Percentiles rank a stretch among this genome's conserved stretches.
Evolutionary conservation across 1,139 yeast species (phyloP).

Genomic region (Geotrichum phurueaensis): DNA sequence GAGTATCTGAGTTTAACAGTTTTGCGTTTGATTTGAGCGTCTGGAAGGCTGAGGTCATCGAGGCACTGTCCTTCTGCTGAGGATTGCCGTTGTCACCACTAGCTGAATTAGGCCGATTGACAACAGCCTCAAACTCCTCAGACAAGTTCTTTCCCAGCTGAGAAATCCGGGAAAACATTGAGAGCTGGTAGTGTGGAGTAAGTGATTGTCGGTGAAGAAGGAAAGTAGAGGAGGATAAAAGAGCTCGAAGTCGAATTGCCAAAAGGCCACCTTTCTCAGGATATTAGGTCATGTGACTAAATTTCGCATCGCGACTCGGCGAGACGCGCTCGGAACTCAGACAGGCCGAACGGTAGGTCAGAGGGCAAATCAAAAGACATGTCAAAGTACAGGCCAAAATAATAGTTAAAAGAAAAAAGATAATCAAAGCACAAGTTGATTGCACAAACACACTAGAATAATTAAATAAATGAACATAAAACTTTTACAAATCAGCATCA

Average conservation of each 20-base stretch:
- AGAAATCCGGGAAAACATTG: slow-evolving; percentile 56
- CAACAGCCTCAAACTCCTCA: slow-evolving; percentile 45
- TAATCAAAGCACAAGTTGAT: neutral
- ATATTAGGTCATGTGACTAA: neutral
- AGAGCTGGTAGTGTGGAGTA: neutral
- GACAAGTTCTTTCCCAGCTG: slow-evolving; percentile 62
- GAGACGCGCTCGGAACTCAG: neutral
- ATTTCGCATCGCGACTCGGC: neutral
- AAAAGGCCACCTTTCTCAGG: neutral
- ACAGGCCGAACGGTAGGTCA: no score
- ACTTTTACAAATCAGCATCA: slow-evolving; percentile 85
- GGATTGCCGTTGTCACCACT: neutral
- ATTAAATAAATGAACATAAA: neutral
- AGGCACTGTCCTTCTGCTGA: slow-evolving; percentile 1
- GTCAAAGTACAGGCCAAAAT: neutral
- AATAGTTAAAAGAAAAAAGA: neutral
- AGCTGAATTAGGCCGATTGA: slow-evolving; percentile 17
- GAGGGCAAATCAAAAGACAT: no score
- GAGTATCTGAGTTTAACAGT: slow-evolving; percentile 8
- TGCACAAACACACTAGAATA: neutral
- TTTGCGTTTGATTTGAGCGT: slow-evolving; percentile 14
- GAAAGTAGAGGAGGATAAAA: neutral
- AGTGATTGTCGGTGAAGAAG: neutral
- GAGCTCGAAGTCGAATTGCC: neutral
- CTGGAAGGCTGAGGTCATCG: slow-evolving; percentile 13